A percentile compares a stretch with the other conserved stretches of the same genome.
Evolutionary conservation across 371 early-diverging fungal genomes (phyloP).

Genomic region (Chytridium lagenaria): DNA sequence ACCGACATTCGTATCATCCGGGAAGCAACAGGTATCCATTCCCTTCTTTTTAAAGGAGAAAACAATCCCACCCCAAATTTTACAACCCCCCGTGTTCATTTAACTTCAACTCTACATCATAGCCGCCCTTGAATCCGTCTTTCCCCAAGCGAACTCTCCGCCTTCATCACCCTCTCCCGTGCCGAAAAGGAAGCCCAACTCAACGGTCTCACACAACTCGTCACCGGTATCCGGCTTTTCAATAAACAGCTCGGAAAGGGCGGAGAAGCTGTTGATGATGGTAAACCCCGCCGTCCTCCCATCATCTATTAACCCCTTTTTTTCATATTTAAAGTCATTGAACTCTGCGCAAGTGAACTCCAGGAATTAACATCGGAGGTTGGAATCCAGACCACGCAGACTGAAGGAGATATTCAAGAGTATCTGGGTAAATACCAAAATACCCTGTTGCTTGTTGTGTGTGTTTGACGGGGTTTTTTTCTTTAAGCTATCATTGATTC

Average conservation of each 20-base stretch:
- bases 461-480: too few species aligned
- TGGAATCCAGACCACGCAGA: conserved; percentile 37
- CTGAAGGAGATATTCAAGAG: conserved; percentile 48
- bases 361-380: conserved; percentile 39
- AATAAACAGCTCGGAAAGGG: conserved; percentile 63
- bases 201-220: conserved; percentile 59
- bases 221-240: conserved; percentile 62
- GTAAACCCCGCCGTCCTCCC: conserved; percentile 28
- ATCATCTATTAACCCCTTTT: neutral
- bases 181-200: conserved; percentile 61
- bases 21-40: conserved; percentile 56
- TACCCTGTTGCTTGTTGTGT: too few species aligned
- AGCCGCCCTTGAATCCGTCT: conserved; percentile 65
- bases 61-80: neutral
- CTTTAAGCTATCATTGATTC: conserved; percentile 37
- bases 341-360: conserved; percentile 49
- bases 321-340: conserved; percentile 57
- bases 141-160: conserved; percentile 61
- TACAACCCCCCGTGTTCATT: too few species aligned
- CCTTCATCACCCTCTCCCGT: conserved; percentile 54
- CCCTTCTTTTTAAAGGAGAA: neutral
- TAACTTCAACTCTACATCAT: neutral
- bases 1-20: conserved; percentile 60
- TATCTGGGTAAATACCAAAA: conserved; percentile 43
- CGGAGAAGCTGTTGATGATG: conserved; percentile 56